Base-by-base conservation (phyloP, 176 grass and related monocot species). In the Aegilops bicornis region DNA sequence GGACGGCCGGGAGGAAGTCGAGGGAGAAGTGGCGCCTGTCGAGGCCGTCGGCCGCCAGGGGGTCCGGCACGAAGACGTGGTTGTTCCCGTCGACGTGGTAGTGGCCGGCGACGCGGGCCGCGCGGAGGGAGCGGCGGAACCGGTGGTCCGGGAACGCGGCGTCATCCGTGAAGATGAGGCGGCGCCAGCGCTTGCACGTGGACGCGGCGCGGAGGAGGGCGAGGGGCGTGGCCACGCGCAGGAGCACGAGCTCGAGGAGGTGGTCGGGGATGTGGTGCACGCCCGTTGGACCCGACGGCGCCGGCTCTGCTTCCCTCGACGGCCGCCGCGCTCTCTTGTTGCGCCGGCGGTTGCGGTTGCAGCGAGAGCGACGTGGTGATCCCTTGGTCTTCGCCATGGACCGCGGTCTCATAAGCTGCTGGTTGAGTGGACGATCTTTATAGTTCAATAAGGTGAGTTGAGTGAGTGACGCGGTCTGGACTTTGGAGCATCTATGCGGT, bases 1-100 rank as follows among this genome's bases (percentile, higher is more conserved):
- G 50, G 50, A 54, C 56, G 7, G 43, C 73, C 73, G 73, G 73
- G 43, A 76, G 73, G 45, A 76, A 76, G 5, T 76, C 25, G 73
- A 76, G 45, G 43, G 45, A 50, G 45, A 76, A 31, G 25, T 52
- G 73, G 73, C 45, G 43, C 1, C 73, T 30, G 45, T 52, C 45
- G 45, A 76, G 7, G 43, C 25, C 7, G 2, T 50, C 42, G 24
- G 23, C 10, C 22, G 37, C 42, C 0, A 13, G 16, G 39, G 70
- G 0, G n/a, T 73, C 73, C 43, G 73, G 73, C 25, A 76, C 73
- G 73, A 52, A 76, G 45, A 20, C 16, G 4, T 76, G 73, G 25
- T 6, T 52, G 15, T 50, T 76, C 25, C 73, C 73, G 24, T 76
- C 23, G 71, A 47, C 40, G 40, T 74, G 40, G 71, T 74, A 74